Base-by-base conservation (phyloP, 2,329 filamentous ascomycete species). In the Fusarium sp. region DNA sequence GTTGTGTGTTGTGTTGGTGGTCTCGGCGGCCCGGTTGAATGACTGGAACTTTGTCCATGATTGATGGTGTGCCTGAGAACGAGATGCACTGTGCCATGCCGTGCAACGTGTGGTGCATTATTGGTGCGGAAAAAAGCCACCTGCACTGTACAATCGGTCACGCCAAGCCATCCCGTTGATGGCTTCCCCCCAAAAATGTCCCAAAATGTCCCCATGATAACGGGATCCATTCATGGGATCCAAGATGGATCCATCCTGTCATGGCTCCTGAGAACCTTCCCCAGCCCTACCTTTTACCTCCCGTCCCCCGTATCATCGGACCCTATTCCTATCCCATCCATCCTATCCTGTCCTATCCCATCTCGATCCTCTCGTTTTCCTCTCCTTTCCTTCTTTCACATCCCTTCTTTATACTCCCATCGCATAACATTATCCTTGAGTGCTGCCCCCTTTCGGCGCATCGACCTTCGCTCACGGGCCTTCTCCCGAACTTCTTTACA, bases 171-270 rank as follows among this genome's bases (percentile, higher is more conserved):
- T 15, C 33, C 60, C 45, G 38, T 67, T 62, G 56, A 72, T 72
- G 56, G 61, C 61, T 63, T 66, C 38, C 38, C n/a, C 40, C 40
- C 40, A n/a, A 40, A 40, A 40, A 40, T 40, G 37, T 40, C 54
- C 60, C 45, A 33, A 69, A 69, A 61, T 69, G 58, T 74, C 72
- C 72, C 72, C 72, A 75, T 75, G 73, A 75, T 73, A 73, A 75
- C 63, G 60, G 61, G 60, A 61, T 68, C 68, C 66, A 65, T 67
- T 47, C 62, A 50, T 50, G n/a, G 22, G 22, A 50, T 50, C 45
- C 45, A 45, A 45, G 27, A 57, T 57, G 56, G 56, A 65, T 74
- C 47, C 47, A 65, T 74, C 47, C 25, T 30, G 72, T 75, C 72
- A 75, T 75, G 73, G 73, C 73, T 75, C 60, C 62, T 70, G 65